These are phyloP conservation scores for Phytophthora macrochlamydospora DNA, from an alignment of 352 stramenopile genomes.

Conservation along the genomic window DNA sequence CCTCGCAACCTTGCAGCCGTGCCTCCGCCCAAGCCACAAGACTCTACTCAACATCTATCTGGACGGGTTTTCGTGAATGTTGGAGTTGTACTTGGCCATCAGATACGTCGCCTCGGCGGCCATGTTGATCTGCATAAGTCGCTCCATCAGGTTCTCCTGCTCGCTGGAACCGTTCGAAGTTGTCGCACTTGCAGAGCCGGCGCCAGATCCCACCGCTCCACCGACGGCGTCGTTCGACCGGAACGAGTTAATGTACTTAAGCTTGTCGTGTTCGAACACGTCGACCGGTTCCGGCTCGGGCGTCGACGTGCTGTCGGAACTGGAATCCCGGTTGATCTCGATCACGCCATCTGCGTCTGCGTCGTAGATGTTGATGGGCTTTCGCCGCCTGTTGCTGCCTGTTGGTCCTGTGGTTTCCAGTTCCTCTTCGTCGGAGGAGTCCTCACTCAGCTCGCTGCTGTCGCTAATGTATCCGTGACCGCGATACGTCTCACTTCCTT, in stretches of 20 bases:
- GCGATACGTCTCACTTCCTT: conserved; percentile 34
- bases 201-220: conserved; percentile 7
- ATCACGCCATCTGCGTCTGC: conserved; percentile 42
- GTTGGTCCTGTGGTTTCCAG: not conserved
- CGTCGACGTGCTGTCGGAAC: conserved; percentile 26
- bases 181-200: conserved; percentile 2
- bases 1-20: not conserved
- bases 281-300: conserved; percentile 36
- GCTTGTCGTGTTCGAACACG: conserved; percentile 56
- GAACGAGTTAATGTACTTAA: conserved; percentile 75
- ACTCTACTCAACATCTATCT: conserved; percentile 11
- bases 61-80: conserved; percentile 36
- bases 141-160: conserved; percentile 59
- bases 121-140: conserved; percentile 71
- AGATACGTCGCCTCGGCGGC: conserved; percentile 69
- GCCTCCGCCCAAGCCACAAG: not conserved
- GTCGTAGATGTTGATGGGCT: conserved; percentile 35
- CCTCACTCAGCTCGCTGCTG: conserved; percentile 28
- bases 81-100: conserved; percentile 75
- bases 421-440: conserved; percentile 29
- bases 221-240: conserved; percentile 24
- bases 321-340: conserved; percentile 35
- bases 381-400: conserved; percentile 6
- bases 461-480: conserved; percentile 29
- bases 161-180: conserved; percentile 26